Evolutionary conservation across 1,284 basidiomycete species (phyloP).

Genomic region (Schizophyllum commune): DNA sequence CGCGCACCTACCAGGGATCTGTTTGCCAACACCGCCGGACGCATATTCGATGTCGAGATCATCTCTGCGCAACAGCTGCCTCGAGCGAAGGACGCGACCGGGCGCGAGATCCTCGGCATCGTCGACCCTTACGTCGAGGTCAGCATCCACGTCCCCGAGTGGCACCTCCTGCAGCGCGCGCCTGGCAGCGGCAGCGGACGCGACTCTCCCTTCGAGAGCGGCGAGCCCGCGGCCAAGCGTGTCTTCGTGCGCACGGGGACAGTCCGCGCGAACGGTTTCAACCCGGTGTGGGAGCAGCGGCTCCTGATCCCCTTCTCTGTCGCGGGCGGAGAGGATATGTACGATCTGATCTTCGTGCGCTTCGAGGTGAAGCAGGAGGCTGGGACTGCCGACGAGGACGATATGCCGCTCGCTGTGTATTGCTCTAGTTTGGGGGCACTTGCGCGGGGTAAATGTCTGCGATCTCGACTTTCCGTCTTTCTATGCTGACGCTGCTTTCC

Average conservation of each 20-base stretch:
- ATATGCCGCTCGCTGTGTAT: constrained; percentile 65
- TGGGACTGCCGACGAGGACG: constrained; percentile 36
- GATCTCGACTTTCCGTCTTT: neutral
- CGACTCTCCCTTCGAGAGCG: constrained; percentile 6
- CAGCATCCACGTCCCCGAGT: constrained; percentile 70
- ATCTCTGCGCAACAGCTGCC: constrained; percentile 95
- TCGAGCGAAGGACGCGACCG: constrained; percentile 56
- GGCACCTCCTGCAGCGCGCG: constrained; percentile 26
- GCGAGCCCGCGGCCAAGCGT: constrained; percentile 22
- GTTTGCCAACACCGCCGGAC: constrained; percentile 42
- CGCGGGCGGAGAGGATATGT: constrained; percentile 55
- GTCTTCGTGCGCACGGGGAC: constrained; percentile 49
- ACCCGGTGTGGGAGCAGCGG: constrained; percentile 79
- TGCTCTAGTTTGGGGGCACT: constrained; percentile 62
- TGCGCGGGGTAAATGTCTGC: constrained; percentile 51
- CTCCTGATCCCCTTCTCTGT: constrained; percentile 67
- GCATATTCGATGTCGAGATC: constrained; percentile 34
- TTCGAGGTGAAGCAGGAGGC: constrained; percentile 65
- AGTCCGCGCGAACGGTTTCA: constrained; percentile 83
- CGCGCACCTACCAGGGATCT: constrained; percentile 60
- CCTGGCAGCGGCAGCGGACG: constrained; percentile 11
- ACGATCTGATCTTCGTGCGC: constrained; percentile 76
- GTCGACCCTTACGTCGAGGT: constrained; percentile 79
- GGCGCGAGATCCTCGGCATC: constrained; percentile 51
- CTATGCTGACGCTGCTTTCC: constrained; percentile 9